Evolutionary conservation across 345 rosid species (phyloP).

Genomic region (Brassica juncea): DNA sequence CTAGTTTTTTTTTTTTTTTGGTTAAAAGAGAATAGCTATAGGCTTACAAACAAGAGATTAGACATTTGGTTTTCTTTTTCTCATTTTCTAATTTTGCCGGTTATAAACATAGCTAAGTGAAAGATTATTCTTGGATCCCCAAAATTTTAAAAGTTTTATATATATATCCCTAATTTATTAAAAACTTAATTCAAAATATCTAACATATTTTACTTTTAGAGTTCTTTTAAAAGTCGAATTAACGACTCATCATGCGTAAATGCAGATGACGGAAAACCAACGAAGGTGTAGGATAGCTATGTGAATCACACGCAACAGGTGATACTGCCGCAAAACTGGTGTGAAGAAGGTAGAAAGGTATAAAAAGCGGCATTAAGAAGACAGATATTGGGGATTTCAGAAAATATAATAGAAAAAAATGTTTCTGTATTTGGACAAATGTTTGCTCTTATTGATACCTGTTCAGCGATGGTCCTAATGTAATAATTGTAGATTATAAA

Average conservation of each 20-base stretch:
- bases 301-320: constrained; percentile 28
- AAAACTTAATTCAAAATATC: too few relatives aligned
- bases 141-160: too few relatives aligned
- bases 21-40: not conserved
- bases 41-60: not conserved
- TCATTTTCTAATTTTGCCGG: not conserved
- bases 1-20: not conserved
- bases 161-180: too few relatives aligned
- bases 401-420: not conserved
- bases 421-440: not conserved
- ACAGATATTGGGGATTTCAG: not conserved
- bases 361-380: not conserved
- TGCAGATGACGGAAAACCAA: not conserved
- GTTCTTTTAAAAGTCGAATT: not conserved
- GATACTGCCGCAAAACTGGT: constrained; percentile 3
- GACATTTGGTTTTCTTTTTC: not conserved
- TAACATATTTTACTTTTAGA: not conserved
- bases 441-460: not conserved
- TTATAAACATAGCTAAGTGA: not conserved
- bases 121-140: not conserved
- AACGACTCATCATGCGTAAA: constrained; percentile 2
- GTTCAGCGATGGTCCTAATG: constrained; percentile 4
- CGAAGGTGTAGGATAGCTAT: constrained; percentile 5
- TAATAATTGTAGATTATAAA: constrained; percentile 5
- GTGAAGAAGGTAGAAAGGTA: constrained; percentile 22